Conservation (phyloP, 139 green algal genomes). For the Trebouxia sp. region DNA sequence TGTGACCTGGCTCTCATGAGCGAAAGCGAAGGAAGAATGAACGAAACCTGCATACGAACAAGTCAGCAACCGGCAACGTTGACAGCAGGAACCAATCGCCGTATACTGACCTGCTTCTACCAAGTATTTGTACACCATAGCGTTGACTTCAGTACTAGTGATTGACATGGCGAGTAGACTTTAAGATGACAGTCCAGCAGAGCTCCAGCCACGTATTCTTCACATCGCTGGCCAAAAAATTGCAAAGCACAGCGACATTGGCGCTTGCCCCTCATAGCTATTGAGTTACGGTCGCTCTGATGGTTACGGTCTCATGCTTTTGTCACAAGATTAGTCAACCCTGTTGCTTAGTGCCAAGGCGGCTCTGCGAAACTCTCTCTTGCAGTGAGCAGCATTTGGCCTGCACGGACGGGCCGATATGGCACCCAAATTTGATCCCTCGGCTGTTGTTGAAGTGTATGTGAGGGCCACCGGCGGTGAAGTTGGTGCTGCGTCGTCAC, state of each 20-base stretch:
- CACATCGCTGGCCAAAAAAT: not conserved
- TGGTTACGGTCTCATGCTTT: too few species aligned
- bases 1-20: slow-evolving; percentile 79
- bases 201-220: too few species aligned
- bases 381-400: not conserved
- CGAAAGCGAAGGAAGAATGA: slow-evolving; percentile 94
- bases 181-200: too few species aligned
- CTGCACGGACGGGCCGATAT: slow-evolving; percentile 52
- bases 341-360: not conserved
- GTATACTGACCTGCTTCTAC: not conserved
- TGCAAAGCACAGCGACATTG: not conserved
- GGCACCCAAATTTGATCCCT: slow-evolving; percentile 97
- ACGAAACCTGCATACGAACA: slow-evolving; percentile 81
- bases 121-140: not conserved
- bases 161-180: not conserved
- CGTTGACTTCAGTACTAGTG: not conserved
- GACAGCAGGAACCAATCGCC: not conserved
- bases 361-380: not conserved
- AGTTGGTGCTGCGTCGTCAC: slow-evolving; percentile 96
- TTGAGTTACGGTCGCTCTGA: too few species aligned
- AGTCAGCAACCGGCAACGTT: not conserved
- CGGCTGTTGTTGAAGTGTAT: slow-evolving; percentile 86
- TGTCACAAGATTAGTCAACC: not conserved
- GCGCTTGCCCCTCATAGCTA: too few species aligned
- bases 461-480: slow-evolving; percentile 97